A percentile compares a stretch with the other conserved stretches of the same genome.
These are phyloP conservation scores for Biscogniauxia marginata DNA, from an alignment of 2,329 filamentous ascomycete species.

Conservation along the genomic window DNA sequence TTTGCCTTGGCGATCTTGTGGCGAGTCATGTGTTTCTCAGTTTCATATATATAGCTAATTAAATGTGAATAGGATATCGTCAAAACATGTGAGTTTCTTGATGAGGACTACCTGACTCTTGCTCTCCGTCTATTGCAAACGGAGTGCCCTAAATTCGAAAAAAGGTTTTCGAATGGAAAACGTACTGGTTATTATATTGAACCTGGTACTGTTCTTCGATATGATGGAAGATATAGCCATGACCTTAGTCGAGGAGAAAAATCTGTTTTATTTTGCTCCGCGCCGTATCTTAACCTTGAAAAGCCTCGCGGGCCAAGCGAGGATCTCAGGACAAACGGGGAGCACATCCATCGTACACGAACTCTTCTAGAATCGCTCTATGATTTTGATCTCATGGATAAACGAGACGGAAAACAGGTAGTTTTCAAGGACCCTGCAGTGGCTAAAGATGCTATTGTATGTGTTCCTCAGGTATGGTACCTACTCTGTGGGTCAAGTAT, in stretches of 20 bases:
- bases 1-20: slow-evolving; percentile 5
- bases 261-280: slow-evolving; percentile 8
- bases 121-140: slow-evolving; percentile 5
- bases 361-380: slow-evolving; percentile 12
- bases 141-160: slow-evolving; percentile 10
- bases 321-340: neutral
- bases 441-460: slow-evolving; percentile 2
- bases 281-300: slow-evolving; percentile 6
- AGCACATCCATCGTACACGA: slow-evolving; percentile 2
- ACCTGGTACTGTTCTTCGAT: slow-evolving; percentile 11
- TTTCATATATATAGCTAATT: neutral
- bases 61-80: slow-evolving; percentile 2
- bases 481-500: slow-evolving; percentile 9
- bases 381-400: slow-evolving; percentile 7
- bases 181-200: slow-evolving; percentile 7
- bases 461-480: slow-evolving; percentile 8
- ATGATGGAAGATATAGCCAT: slow-evolving; percentile 6
- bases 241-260: slow-evolving; percentile 2
- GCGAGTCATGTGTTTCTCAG: neutral
- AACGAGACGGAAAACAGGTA: slow-evolving; percentile 4
- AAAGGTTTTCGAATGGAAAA: slow-evolving; percentile 4
- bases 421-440: neutral
- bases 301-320: neutral
- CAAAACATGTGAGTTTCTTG: slow-evolving; percentile 3
- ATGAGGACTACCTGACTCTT: slow-evolving; percentile 2